Conservation (phyloP, 352 stramenopile genomes). For the Phytophthora fragariaefolia region DNA sequence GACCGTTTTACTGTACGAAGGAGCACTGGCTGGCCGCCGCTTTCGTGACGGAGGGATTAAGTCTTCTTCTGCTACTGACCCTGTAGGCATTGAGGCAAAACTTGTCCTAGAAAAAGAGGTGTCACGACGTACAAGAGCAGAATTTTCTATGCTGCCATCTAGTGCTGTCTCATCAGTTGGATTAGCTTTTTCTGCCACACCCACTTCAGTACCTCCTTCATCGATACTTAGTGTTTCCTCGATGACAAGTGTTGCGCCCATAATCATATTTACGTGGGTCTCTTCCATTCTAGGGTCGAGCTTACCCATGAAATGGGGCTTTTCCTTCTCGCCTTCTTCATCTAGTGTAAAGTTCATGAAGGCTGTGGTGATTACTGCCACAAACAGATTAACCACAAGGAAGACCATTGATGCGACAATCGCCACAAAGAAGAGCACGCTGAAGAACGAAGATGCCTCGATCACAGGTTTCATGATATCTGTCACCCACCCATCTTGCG, state of each 20-base stretch:
- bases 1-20: conserved; percentile 23
- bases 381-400: conserved; percentile 84
- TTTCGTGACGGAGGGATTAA: conserved; percentile 1
- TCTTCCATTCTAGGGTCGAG: conserved; percentile 66
- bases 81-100: conserved; percentile 2
- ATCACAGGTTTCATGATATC: conserved; percentile 85
- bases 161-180: background rate
- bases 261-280: conserved; percentile 82
- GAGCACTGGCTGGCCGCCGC: conserved; percentile 26
- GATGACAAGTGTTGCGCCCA: conserved; percentile 80
- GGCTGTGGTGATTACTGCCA: conserved; percentile 83
- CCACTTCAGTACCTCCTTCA: background rate
- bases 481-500: conserved; percentile 77
- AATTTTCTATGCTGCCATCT: background rate
- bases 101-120: conserved; percentile 23
- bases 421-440: conserved; percentile 68
- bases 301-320: conserved; percentile 57
- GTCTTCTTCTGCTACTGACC: conserved; percentile 7
- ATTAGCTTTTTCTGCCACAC: background rate
- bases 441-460: conserved; percentile 60
- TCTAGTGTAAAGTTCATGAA: conserved; percentile 87
- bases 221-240: conserved; percentile 45
- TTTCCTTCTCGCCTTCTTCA: conserved; percentile 43
- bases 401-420: conserved; percentile 85
- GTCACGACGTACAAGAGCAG: conserved; percentile 13